Evolutionary conservation across 768 basidiomycete species (phyloP).

Genomic region (Tricholoma flavovirens): DNA sequence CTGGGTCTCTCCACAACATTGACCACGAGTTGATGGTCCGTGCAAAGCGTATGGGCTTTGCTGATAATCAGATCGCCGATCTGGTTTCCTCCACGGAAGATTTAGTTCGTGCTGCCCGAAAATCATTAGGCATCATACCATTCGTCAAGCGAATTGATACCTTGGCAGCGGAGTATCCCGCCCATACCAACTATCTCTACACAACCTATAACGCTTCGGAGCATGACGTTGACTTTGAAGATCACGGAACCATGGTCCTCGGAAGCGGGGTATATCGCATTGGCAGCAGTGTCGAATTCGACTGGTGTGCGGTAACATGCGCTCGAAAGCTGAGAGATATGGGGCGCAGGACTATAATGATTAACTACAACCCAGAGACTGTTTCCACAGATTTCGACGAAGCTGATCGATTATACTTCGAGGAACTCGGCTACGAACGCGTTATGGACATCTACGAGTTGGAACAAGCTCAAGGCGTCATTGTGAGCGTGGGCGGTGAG

Average conservation of each 20-base stretch:
- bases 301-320: conserved; percentile 99
- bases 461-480: conserved; percentile 86
- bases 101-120: conserved; percentile 77
- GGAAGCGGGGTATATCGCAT: conserved; percentile 98
- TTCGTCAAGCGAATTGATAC: conserved; percentile 99
- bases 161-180: conserved; percentile 96
- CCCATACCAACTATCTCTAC: conserved; percentile 98
- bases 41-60: conserved; percentile 94
- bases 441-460: conserved; percentile 99
- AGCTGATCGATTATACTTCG: conserved; percentile 98
- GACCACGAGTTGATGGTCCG: conserved; percentile 73
- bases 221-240: conserved; percentile 93
- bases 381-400: conserved; percentile 99
- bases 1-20: conserved; percentile 63
- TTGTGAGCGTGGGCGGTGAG: conserved; percentile 95
- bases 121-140: conserved; percentile 83
- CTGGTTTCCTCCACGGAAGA: conserved; percentile 71
- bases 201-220: conserved; percentile 97
- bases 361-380: conserved; percentile 99
- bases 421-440: conserved; percentile 94
- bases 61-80: conserved; percentile 87
- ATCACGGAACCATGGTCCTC: conserved; percentile 98
- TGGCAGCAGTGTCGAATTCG: conserved; percentile 97
- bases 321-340: conserved; percentile 87
- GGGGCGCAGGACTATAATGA: conserved; percentile 95